Evolutionary conservation across 805 yeast species (phyloP).

Genomic region (Myxozyma monticola): DNA sequence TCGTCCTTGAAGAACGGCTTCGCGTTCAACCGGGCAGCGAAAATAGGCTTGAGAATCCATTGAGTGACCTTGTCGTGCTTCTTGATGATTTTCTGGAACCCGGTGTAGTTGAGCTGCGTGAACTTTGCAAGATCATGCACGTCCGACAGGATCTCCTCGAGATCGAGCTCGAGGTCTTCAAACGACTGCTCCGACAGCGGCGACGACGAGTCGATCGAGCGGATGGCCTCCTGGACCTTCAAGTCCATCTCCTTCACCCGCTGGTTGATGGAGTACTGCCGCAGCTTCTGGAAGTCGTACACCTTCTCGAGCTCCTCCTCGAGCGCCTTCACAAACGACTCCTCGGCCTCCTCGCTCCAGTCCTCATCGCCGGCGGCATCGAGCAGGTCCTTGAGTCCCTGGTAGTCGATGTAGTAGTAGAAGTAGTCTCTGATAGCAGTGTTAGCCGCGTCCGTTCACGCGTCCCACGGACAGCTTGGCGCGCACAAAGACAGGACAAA

Average conservation of each 20-base stretch:
- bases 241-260: slow-evolving; percentile 81
- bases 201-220: slow-evolving; percentile 40
- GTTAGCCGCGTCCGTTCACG: not conserved
- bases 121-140: slow-evolving; percentile 96
- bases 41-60: slow-evolving; percentile 81
- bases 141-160: slow-evolving; percentile 89
- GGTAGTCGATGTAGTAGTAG: slow-evolving; percentile 85
- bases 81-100: slow-evolving; percentile 93
- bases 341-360: slow-evolving; percentile 83
- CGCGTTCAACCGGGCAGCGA: slow-evolving; percentile 87
- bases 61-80: slow-evolving; percentile 91
- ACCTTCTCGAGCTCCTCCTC: slow-evolving; percentile 92
- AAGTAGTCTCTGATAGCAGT: slow-evolving; percentile 31
- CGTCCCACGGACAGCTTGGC: not conserved
- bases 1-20: slow-evolving; percentile 96
- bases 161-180: slow-evolving; percentile 70
- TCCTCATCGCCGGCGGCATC: slow-evolving; percentile 53
- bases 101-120: slow-evolving; percentile 90
- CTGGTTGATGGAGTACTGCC: slow-evolving; percentile 79
- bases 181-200: slow-evolving; percentile 67
- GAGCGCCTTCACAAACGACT: slow-evolving; percentile 68
- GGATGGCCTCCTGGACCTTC: slow-evolving; percentile 60
- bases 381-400: slow-evolving; percentile 70
- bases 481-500: not conserved
- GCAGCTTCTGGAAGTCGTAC: slow-evolving; percentile 84